A percentile compares a stretch with the other conserved stretches of the same genome.
Conservation (phyloP, 176 grass and related monocot species). For the Raddia guianensis region DNA sequence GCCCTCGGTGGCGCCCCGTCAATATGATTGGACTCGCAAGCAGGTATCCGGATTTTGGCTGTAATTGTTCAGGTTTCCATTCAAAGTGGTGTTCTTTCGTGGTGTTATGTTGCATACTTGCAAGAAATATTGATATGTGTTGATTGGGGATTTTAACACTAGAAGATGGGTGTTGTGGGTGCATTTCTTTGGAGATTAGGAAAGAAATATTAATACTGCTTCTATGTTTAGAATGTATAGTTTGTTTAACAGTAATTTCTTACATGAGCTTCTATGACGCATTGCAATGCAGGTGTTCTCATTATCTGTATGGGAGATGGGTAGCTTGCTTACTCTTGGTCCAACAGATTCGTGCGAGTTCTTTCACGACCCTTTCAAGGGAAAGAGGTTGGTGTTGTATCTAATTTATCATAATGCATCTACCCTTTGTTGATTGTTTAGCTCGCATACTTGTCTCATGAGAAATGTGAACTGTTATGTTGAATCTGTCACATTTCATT, state of each 20-base stretch:
- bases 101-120: background rate
- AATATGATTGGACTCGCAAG: slow-evolving; percentile 89
- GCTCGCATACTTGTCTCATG: background rate
- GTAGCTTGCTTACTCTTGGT: slow-evolving; percentile 73
- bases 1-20: slow-evolving; percentile 58
- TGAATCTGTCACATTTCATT: background rate
- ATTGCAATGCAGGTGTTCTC: slow-evolving; percentile 65
- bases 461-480: background rate
- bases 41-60: slow-evolving; percentile 48
- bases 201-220: background rate
- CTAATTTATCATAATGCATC: background rate
- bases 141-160: background rate
- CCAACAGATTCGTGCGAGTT: slow-evolving; percentile 88
- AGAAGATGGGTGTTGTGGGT: background rate
- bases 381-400: slow-evolving; percentile 57
- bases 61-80: background rate
- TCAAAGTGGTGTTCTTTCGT: background rate
- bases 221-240: background rate
- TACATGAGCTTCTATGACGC: slow-evolving; percentile 34
- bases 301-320: slow-evolving; percentile 83
- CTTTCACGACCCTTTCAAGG: slow-evolving; percentile 93
- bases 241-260: background rate
- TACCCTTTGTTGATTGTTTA: background rate
- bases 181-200: background rate
- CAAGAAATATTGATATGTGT: background rate